Evolutionary conservation across 306 rosid species (phyloP), one percentile per base, ranked within the genome.

Genomic region (Rosa chinensis): DNA sequence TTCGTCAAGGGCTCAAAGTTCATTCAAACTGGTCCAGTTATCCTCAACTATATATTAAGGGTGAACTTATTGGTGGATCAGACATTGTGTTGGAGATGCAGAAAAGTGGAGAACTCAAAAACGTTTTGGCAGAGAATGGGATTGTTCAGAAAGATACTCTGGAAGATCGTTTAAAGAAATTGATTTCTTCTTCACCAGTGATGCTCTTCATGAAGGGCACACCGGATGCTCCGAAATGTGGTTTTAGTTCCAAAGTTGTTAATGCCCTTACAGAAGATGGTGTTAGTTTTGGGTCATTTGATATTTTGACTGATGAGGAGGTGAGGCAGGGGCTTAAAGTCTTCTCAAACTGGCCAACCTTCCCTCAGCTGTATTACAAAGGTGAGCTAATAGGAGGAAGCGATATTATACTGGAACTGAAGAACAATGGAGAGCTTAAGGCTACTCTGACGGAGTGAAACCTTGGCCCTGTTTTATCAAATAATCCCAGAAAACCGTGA

Each of bases 1-100:
- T 91, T 62, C 97, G 98, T 83, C 95, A 89, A 80, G 99, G 99
- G 73, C 90, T 95, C 21, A 95, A 95, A 87, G 94, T 87, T 77
- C 87, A 84, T 77, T 95, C 99, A 59, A 95, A 95, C 84, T 95
- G 99, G 99, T 95, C 99, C 50, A 92, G 99, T 79, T 95, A 91
- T 78, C 99, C 99, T 28, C 98, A 92, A 76, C 84, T 95, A 28
- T 91, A 95, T 78, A 84, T 95, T 52, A 89, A 84, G 83, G 88
- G 90, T 9, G 94, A 95, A 79, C 92, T 95, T 52, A 84, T 95
- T 74, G 98, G 98, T 20, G 98, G 99, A 80, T 92, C 99, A 23
- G 99, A 95, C 87, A 91, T 95, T 76, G 90, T 91, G 50, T 74
- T 95, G 89, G 94, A 95, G 85, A 95, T 95, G 98, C 99, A 92